These are phyloP conservation scores for Amaranthus cruentus DNA, from an alignment of 148 eudicot species.

Conservation along the genomic window DNA sequence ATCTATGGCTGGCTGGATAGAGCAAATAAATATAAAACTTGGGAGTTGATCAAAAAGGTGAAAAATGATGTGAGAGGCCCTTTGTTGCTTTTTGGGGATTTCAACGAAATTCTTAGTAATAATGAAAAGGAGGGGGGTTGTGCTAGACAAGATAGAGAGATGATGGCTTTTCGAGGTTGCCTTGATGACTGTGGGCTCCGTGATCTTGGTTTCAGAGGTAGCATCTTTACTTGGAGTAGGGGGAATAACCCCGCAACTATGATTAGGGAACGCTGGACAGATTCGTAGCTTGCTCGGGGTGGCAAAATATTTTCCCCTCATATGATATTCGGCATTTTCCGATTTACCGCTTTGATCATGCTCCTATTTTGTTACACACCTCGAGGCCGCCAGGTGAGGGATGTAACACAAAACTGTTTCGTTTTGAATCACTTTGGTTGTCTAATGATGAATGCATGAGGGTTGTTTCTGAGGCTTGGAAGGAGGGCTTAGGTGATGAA, in stretches of 20 bases:
- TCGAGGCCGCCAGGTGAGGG: neutral
- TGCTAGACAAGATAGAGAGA: neutral
- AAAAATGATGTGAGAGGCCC: neutral
- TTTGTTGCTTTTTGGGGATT: neutral
- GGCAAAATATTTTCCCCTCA: neutral
- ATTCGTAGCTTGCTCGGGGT: neutral
- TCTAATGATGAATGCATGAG: neutral
- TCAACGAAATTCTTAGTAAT: neutral
- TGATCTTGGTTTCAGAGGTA: neutral
- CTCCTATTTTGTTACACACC: neutral
- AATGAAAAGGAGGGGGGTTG: neutral
- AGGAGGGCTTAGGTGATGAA: neutral
- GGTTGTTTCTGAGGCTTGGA: neutral
- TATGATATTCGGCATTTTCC: neutral
- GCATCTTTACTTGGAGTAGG: neutral
- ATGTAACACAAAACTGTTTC: neutral
- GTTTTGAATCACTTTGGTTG: neutral
- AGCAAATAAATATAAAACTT: neutral
- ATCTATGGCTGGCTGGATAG: neutral
- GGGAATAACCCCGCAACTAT: neutral
- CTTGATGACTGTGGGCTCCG: neutral
- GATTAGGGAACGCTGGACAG: neutral
- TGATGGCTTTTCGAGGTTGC: neutral
- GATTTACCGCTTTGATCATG: neutral
- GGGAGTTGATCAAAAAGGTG: neutral